phyloP scores from a whole-genome alignment of 192 early-diverging fungal genomes.

The Nowakowskiella sp. region DNA sequence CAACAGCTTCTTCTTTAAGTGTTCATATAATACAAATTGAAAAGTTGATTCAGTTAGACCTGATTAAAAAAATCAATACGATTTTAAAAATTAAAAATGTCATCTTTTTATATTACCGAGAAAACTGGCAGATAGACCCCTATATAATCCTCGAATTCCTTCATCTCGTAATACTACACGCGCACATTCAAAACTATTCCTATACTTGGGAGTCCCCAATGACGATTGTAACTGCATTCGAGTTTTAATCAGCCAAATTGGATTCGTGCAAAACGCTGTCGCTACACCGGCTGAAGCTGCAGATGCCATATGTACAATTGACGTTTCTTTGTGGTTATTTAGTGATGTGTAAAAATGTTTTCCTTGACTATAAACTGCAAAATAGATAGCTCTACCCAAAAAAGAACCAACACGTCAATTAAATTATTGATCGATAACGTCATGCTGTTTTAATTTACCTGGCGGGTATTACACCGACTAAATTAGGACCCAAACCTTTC shows the following conservation, averaged over 20 bases:
- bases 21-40: conserved; percentile 95
- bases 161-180: conserved; percentile 63
- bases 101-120: conserved; percentile 38
- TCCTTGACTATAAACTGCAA: conserved; percentile 84
- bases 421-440: too few relatives aligned
- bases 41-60: conserved; percentile 83
- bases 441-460: conserved; percentile 41
- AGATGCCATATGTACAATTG: conserved; percentile 72
- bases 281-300: conserved; percentile 66
- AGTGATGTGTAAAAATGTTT: conserved; percentile 69
- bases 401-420: too few relatives aligned
- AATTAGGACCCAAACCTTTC: conserved; percentile 89
- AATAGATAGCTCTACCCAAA: conserved; percentile 72
- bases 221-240: conserved; percentile 56
- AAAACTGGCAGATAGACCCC: conserved; percentile 84
- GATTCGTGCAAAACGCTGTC: conserved; percentile 80
- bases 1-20: conserved; percentile 59
- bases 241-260: conserved; percentile 97
- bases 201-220: conserved; percentile 36
- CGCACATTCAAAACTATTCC: conserved; percentile 72
- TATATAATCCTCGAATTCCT: conserved; percentile 77
- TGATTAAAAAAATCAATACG: conserved; percentile 13
- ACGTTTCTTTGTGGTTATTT: conserved; percentile 68
- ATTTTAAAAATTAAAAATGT: neutral
- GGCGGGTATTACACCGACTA: conserved; percentile 91